These are phyloP conservation scores for Colletotrichum tabaci DNA, from an alignment of 2,329 filamentous ascomycete genomes.

Conservation along the genomic window DNA sequence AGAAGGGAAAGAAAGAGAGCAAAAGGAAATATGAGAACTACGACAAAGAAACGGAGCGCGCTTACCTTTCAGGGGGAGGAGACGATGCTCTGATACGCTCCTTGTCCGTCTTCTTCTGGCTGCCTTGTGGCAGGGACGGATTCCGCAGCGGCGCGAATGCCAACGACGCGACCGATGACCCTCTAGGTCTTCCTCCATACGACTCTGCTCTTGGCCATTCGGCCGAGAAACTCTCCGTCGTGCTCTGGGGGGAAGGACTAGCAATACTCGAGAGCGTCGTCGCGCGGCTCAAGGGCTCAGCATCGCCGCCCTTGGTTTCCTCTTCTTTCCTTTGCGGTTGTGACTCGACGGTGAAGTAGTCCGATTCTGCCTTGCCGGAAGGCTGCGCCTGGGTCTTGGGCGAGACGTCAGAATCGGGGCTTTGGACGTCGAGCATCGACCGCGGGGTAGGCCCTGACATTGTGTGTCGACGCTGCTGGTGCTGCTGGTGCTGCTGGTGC, in stretches of 20 bases:
- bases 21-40: background rate
- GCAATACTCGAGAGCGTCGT: constrained; percentile 36
- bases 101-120: constrained; percentile 60
- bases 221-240: constrained; percentile 26
- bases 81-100: constrained; percentile 62
- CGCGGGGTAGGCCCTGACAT: constrained; percentile 40
- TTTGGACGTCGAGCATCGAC: constrained; percentile 49
- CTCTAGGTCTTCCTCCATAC: constrained; percentile 44
- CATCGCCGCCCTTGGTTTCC: constrained; percentile 2
- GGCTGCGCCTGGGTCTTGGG: constrained; percentile 53
- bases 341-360: constrained; percentile 46
- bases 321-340: constrained; percentile 27
- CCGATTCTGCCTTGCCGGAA: constrained; percentile 44
- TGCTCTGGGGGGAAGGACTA: constrained; percentile 34
- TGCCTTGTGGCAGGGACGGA: constrained; percentile 63
- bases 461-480: constrained; percentile 26
- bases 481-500: no score
- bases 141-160: constrained; percentile 61
- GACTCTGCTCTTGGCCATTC: constrained; percentile 28
- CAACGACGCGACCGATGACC: constrained; percentile 64
- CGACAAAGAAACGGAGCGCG: constrained; percentile 28
- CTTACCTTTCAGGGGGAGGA: constrained; percentile 66
- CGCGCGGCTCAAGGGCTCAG: constrained; percentile 25
- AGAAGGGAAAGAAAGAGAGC: no score
- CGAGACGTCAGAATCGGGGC: constrained; percentile 61